Evolutionary conservation across 257 asterid species (phyloP), one percentile per base, ranked within the genome.

Genomic region (Cinchona pubescens): DNA sequence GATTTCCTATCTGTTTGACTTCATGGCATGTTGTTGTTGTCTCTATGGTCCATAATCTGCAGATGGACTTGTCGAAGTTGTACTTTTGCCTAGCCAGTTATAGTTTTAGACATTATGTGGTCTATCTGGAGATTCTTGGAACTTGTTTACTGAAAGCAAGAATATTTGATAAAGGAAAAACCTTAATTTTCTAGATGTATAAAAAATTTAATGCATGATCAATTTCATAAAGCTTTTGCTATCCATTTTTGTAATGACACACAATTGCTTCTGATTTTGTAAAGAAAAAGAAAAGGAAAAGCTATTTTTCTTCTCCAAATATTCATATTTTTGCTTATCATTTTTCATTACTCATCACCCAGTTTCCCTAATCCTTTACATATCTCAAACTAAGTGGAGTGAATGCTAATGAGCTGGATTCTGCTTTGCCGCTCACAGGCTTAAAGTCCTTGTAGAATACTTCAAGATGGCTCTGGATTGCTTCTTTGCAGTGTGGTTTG

Each of bases 401-500:
- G 65, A 55, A 71, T 70, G 82, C 79, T 83, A 74, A 75, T 58
- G 51, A 65, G 71, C 40, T 71, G 48, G 37, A 60, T 75, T 72
- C 74, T 74, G 62, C 74, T 58, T 85, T 75, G n/a, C n/a, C n/a
- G n/a, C n/a, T n/a, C n/a, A 81, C 96, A 94, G 97, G 89, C 68
- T 92, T 27, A 94, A 86, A 85, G 85, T 73, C 69, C 86, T 89
- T 69, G 81, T 88, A 59, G 97, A 94, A 70, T 89, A 94, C 85
- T 82, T 88, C 83, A 94, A 92, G 93, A 89, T 94, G 96, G 97
- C 92, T 72, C 78, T 90, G 85, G 96, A 93, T 88, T 93, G 98
- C 90, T 93, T 91, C 88, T 91, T 91, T 82, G 96, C 98, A 58
- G 90, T 93, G 72, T 95, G 97, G 97, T 95, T 95, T 86, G 99